A percentile compares a stretch with the other conserved stretches of the same genome.
Conservation (phyloP, 2,329 filamentous ascomycete species). For the Cladobotryum mycophilum region DNA sequence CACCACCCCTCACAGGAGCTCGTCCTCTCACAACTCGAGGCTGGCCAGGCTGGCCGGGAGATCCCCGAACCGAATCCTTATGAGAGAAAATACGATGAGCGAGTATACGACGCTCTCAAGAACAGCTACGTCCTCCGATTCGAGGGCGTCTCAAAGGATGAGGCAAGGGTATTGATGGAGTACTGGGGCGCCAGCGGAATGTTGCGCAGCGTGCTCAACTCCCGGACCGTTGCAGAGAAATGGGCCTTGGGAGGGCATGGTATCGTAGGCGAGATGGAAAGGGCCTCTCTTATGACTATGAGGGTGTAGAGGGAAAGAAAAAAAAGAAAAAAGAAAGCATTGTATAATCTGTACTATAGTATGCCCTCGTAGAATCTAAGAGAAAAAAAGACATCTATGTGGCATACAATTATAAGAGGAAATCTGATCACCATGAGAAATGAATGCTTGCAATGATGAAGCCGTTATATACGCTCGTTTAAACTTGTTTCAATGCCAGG, state of each 20-base stretch:
- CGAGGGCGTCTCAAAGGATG: constrained; percentile 62
- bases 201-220: constrained; percentile 62
- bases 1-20: constrained; percentile 61
- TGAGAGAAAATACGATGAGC: constrained; percentile 49
- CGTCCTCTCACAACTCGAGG: constrained; percentile 52
- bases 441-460: not conserved
- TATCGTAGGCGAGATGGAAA: constrained; percentile 80
- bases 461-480: not conserved
- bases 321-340: constrained; percentile 2
- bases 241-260: constrained; percentile 80
- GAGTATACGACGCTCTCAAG: constrained; percentile 47
- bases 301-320: constrained; percentile 27
- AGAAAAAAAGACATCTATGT: not conserved
- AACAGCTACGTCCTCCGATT: constrained; percentile 50
- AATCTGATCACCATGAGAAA: no score
- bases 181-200: constrained; percentile 89
- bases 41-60: constrained; percentile 31
- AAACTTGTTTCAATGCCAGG: constrained; percentile 4
- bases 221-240: constrained; percentile 68
- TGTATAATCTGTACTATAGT: constrained; percentile 22
- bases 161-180: constrained; percentile 77
- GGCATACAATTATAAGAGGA: not conserved
- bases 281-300: constrained; percentile 48
- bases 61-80: constrained; percentile 46
- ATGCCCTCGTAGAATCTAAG: not conserved